These are phyloP conservation scores for Biancaea sappan DNA, from an alignment of 306 rosid species.

Conservation along the genomic window DNA sequence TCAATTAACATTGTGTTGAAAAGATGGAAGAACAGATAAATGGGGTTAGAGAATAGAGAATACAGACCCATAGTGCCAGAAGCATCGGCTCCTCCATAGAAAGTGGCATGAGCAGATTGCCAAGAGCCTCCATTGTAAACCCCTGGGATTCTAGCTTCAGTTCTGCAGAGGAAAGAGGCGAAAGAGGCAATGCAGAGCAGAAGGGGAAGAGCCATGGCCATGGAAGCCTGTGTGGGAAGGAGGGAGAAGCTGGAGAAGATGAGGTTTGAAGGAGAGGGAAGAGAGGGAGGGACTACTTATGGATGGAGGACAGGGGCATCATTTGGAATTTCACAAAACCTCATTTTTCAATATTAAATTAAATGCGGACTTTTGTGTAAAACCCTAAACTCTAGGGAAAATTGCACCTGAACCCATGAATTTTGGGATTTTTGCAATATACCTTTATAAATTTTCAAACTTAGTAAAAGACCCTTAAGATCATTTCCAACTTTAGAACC, in stretches of 20 bases:
- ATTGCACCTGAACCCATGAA: too few relatives aligned
- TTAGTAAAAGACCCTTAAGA: too few relatives aligned
- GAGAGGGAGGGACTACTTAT: constrained; percentile 63
- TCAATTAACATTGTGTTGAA: constrained; percentile 32
- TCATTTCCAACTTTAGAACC: too few relatives aligned
- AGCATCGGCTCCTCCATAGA: constrained; percentile 94
- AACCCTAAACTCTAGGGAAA: too few relatives aligned
- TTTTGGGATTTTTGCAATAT: too few relatives aligned
- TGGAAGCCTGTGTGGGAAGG: too few relatives aligned
- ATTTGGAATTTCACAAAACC: constrained; percentile 37
- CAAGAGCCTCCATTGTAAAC: constrained; percentile 69
- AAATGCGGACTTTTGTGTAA: background rate
- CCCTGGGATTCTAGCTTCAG: constrained; percentile 80
- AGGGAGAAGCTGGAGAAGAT: too few relatives aligned
- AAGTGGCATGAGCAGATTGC: constrained; percentile 91
- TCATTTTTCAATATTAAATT: constrained; percentile 29
- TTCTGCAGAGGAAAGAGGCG: constrained; percentile 43
- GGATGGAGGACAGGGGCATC: constrained; percentile 38
- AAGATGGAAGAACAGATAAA: too few relatives aligned
- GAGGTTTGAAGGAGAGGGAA: too few relatives aligned
- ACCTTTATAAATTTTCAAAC: too few relatives aligned
- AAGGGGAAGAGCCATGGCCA: constrained; percentile 44
- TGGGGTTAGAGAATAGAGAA: background rate
- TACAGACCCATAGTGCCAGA: constrained; percentile 95
- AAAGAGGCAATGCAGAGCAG: constrained; percentile 44